A percentile compares a stretch with the other conserved stretches of the same genome.
These are phyloP conservation scores for Trichaptum fuscoviolaceum DNA, from an alignment of 768 basidiomycete species.

Conservation along the genomic window DNA sequence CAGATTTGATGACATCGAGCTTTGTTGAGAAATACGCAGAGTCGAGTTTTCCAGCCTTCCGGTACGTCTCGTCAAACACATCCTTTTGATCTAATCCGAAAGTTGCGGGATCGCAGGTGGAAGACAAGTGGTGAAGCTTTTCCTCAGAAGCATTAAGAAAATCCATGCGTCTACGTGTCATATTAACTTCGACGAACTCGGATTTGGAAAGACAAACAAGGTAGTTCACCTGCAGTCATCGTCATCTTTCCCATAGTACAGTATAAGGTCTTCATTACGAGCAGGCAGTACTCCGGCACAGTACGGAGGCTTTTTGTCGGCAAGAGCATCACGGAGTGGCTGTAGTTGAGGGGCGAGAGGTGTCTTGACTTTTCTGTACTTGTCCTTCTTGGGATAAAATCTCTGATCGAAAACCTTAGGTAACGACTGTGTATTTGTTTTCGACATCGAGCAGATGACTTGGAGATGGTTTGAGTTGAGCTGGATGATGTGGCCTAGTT, in stretches of 20 bases:
- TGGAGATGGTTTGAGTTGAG: too few species aligned
- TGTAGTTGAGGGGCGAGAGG: too few species aligned
- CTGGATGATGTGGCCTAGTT: too few species aligned
- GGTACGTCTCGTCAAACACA: slow-evolving; percentile 21
- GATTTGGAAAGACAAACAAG: slow-evolving; percentile 1
- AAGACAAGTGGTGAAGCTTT: slow-evolving; percentile 10
- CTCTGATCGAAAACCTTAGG: too few species aligned
- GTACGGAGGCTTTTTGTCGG: slow-evolving; percentile 14
- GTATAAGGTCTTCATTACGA: slow-evolving; percentile 8
- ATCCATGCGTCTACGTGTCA: slow-evolving; percentile 10
- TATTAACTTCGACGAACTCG: background rate
- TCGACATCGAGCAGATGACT: too few species aligned
- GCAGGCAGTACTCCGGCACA: slow-evolving; percentile 12
- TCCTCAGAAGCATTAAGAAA: slow-evolving; percentile 8
- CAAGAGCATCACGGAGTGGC: slow-evolving; percentile 7
- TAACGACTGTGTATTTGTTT: too few species aligned
- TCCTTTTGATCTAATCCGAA: slow-evolving; percentile 17
- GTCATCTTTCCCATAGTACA: slow-evolving; percentile 11
- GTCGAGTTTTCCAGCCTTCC: slow-evolving; percentile 24
- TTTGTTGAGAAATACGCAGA: slow-evolving; percentile 12
- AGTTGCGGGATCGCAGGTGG: slow-evolving; percentile 18
- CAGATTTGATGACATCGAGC: slow-evolving; percentile 19
- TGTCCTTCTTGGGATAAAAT: too few species aligned
- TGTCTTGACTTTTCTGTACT: too few species aligned
- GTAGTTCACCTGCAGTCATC: background rate